Conservation (phyloP, 192 early-diverging fungal genomes). For the Backusella parvicylindrica region DNA sequence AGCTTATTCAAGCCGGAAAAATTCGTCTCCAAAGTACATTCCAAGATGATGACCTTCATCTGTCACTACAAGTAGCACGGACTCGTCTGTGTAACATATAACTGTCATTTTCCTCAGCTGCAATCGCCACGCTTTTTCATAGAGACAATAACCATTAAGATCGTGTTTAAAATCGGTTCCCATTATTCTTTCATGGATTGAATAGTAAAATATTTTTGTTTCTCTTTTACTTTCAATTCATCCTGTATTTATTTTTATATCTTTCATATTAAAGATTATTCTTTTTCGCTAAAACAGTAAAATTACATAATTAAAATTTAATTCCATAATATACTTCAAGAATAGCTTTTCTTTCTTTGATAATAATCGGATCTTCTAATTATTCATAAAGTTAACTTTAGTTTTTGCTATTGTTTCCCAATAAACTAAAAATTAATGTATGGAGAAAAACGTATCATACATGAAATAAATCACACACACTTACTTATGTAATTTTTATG, state of each 20-base stretch:
- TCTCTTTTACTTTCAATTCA: neutral
- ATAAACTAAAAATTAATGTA: neutral
- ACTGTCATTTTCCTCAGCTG: neutral
- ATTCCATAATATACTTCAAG: neutral
- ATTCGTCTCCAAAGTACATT: neutral
- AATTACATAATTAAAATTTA: neutral
- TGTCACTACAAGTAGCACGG: neutral
- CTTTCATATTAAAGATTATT: too few species aligned
- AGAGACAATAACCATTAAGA: neutral
- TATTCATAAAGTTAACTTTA: neutral
- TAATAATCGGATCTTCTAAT: neutral
- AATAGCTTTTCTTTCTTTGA: neutral
- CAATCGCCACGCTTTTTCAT: neutral
- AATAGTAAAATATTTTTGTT: neutral
- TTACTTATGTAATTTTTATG: neutral
- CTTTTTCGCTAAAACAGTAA: neutral
- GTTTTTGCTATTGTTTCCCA: neutral
- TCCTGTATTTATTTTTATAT: neutral
- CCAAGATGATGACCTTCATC: neutral
- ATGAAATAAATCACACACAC: neutral
- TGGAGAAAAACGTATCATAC: neutral
- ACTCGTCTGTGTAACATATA: neutral
- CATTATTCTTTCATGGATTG: neutral
- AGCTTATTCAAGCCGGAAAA: neutral
- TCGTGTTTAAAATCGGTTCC: neutral